phyloP scores from a whole-genome alignment of 495 filamentous ascomycete genomes.

The Penicillium steckii region DNA sequence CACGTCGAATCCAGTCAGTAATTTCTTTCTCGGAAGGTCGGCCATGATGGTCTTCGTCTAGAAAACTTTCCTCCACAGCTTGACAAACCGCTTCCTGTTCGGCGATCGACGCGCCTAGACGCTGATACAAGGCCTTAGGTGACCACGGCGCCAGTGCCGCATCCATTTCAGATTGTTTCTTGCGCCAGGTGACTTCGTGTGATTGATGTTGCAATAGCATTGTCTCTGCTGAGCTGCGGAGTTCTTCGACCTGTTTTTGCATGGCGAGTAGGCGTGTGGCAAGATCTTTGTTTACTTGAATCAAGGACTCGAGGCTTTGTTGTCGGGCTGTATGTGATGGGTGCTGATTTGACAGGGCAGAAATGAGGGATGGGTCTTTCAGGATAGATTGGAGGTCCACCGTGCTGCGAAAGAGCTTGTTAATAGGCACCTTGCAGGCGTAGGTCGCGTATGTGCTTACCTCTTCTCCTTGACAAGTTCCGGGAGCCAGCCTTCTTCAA shows the following conservation, averaged over 20 bases:
- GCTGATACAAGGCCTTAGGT: conserved; percentile 78
- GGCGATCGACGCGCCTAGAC: conserved; percentile 66
- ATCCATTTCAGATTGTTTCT: conserved; percentile 88
- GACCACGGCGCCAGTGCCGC: conserved; percentile 78
- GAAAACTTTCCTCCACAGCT: conserved; percentile 86
- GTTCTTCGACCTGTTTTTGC: conserved; percentile 55
- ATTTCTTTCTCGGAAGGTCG: conserved; percentile 74
- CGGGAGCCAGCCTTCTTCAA: conserved; percentile 64
- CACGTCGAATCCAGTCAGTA: conserved; percentile 76
- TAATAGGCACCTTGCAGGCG: neutral
- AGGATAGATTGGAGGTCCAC: conserved; percentile 67
- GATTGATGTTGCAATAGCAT: conserved; percentile 80
- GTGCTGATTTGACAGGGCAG: conserved; percentile 62
- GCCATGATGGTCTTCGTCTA: conserved; percentile 59
- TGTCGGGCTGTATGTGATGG: conserved; percentile 52
- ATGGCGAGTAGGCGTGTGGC: conserved; percentile 67
- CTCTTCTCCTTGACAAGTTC: conserved; percentile 70
- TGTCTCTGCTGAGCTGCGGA: conserved; percentile 68
- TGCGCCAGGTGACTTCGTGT: conserved; percentile 86
- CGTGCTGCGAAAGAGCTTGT: conserved; percentile 36
- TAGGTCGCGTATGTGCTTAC: conserved; percentile 39
- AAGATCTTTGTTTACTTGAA: conserved; percentile 62
- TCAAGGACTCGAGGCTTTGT: conserved; percentile 55
- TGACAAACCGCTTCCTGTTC: conserved; percentile 82
- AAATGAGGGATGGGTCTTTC: conserved; percentile 55